Evolutionary conservation across 225 moss, liverwort and hornwort species (phyloP).

Genomic region (Rhytidiadelphus loreus): DNA sequence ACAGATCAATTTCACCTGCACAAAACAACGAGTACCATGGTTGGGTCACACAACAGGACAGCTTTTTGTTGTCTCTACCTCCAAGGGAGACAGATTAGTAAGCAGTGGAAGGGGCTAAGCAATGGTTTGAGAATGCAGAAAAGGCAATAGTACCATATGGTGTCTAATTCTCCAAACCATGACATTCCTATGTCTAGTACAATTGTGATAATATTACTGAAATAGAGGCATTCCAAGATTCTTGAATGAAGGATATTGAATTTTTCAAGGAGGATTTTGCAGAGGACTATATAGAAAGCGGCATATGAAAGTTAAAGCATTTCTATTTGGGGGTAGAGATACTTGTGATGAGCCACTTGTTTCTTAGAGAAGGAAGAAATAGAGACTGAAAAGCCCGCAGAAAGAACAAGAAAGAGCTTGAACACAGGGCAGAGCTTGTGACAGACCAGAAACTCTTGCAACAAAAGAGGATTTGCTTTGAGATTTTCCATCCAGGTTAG

Average conservation of each 20-base stretch:
- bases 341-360: neutral
- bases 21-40: neutral
- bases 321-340: neutral
- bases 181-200: no score
- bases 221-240: neutral
- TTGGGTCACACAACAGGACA: neutral
- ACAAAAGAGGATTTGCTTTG: neutral
- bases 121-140: neutral
- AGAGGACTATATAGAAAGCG: neutral
- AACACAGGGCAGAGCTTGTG: neutral
- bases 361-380: neutral
- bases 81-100: neutral
- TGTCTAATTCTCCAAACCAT: neutral
- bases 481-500: neutral
- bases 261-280: neutral
- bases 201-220: neutral
- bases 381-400: neutral
- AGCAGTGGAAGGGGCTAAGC: neutral
- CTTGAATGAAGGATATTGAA: neutral
- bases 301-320: neutral
- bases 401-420: neutral
- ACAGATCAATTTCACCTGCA: slow-evolving; percentile 32
- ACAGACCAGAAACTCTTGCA: neutral
- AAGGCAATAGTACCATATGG: neutral
- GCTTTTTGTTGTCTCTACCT: neutral